Percentiles rank a stretch among this genome's conserved stretches.
These are phyloP conservation scores for Erysiphe pulchra DNA, from an alignment of 2,329 filamentous ascomycete genomes.

Conservation along the genomic window DNA sequence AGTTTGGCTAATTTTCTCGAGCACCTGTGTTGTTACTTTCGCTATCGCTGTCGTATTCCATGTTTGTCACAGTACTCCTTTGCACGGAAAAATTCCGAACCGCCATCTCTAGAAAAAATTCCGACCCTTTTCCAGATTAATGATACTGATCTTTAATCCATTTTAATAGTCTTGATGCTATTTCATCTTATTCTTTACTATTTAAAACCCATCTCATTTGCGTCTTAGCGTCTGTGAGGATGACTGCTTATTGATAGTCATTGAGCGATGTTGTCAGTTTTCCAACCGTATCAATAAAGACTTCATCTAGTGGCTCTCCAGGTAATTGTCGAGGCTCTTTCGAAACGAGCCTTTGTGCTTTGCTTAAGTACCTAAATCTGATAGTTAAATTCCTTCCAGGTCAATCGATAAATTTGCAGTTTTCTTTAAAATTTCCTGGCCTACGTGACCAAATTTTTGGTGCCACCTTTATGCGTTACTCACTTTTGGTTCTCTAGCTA, in stretches of 20 bases:
- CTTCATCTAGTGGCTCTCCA: not conserved
- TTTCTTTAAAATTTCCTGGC: not conserved
- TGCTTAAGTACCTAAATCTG: not conserved
- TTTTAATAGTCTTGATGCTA: not conserved
- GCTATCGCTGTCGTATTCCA: not conserved
- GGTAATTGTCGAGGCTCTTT: not conserved
- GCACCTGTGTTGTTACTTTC: too few relatives aligned
- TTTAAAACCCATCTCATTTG: not conserved
- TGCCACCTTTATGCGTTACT: not conserved
- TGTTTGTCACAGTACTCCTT: not conserved
- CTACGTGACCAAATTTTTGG: not conserved
- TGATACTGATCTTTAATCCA: not conserved
- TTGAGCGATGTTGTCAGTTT: not conserved
- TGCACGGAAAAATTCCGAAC: too few relatives aligned
- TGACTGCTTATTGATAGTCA: not conserved
- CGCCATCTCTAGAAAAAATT: too few relatives aligned
- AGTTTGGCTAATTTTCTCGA: too few relatives aligned
- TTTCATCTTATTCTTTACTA: not conserved
- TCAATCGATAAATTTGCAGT: not conserved
- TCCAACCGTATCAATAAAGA: not conserved
- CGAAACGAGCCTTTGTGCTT: not conserved
- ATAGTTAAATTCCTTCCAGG: not conserved
- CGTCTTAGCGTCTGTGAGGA: not conserved
- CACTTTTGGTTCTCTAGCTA: not conserved
- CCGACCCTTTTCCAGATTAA: not conserved